Conservation (phyloP, 2,329 filamentous ascomycete species). For the Pseudogymnoascus sp. region DNA sequence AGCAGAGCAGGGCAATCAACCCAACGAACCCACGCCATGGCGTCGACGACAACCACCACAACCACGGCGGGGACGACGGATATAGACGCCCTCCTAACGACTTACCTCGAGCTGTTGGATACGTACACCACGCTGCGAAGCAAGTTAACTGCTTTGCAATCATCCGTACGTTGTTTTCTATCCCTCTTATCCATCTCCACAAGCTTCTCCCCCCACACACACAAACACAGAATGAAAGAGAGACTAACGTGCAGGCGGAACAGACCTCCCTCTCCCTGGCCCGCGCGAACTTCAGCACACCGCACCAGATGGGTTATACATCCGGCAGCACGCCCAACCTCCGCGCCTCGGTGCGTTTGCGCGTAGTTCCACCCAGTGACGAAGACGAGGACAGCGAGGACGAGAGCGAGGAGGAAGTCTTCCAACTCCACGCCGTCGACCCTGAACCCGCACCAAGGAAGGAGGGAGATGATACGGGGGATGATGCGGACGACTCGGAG, state of each 20-base stretch:
- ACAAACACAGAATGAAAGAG: too few relatives aligned
- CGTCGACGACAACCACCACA: not conserved
- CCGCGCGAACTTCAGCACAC: slow-evolving; percentile 65
- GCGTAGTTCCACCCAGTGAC: too few relatives aligned
- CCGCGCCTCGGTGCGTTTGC: not conserved
- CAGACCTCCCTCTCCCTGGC: slow-evolving; percentile 38
- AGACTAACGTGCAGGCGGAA: too few relatives aligned
- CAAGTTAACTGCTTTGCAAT: slow-evolving; percentile 47
- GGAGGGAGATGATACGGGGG: too few relatives aligned
- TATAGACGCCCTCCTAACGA: slow-evolving; percentile 58
- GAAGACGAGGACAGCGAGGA: too few relatives aligned
- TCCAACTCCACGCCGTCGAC: too few relatives aligned
- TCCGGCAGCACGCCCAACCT: slow-evolving; percentile 46
- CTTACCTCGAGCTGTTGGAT: slow-evolving; percentile 60
- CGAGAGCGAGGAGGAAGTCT: too few relatives aligned
- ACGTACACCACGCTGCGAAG: slow-evolving; percentile 56
- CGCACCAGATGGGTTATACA: slow-evolving; percentile 55
- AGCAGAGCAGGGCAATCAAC: too few relatives aligned
- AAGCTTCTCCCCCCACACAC: not conserved
- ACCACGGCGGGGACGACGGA: slow-evolving; percentile 6
- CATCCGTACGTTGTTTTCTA: slow-evolving; percentile 34
- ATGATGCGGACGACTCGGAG: too few relatives aligned
- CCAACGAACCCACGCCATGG: not conserved
- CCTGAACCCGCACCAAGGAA: too few relatives aligned
- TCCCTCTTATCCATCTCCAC: too few relatives aligned